These are phyloP conservation scores for Aegle marmelos DNA, from an alignment of 345 rosid species.

Conservation along the genomic window DNA sequence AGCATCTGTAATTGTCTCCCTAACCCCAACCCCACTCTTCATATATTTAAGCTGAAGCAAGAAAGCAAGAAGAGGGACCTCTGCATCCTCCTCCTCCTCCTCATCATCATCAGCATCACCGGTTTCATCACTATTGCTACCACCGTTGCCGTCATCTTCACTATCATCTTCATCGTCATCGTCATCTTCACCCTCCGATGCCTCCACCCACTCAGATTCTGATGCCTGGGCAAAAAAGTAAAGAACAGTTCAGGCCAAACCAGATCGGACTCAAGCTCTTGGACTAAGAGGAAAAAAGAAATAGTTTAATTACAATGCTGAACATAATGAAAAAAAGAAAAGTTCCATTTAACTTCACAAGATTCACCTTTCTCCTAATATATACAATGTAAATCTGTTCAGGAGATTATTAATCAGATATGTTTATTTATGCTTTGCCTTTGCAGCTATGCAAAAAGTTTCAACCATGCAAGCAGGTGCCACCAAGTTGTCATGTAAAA, in stretches of 20 bases:
- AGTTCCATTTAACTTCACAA: background rate
- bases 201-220: conserved; percentile 91
- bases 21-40: background rate
- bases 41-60: conserved; percentile 10
- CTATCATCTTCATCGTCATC: conserved; percentile 60
- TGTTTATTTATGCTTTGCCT: background rate
- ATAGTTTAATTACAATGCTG: background rate
- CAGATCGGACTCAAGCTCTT: conserved; percentile 6
- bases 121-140: conserved; percentile 47
- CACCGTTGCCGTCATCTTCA: conserved; percentile 54
- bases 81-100: conserved; percentile 39
- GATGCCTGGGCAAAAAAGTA: conserved; percentile 50
- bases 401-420: background rate
- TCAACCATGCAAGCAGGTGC: background rate
- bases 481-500: background rate
- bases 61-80: conserved; percentile 30
- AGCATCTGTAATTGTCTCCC: background rate
- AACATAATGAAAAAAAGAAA: background rate
- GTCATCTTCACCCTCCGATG: conserved; percentile 80
- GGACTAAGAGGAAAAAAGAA: background rate
- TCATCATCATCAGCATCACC: conserved; percentile 34
- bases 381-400: background rate
- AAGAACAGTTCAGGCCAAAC: background rate
- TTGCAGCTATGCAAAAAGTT: background rate
- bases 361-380: background rate